Base-by-base conservation (phyloP, 352 stramenopile genomes). In the Thalassiosira livingstoniorum region DNA sequence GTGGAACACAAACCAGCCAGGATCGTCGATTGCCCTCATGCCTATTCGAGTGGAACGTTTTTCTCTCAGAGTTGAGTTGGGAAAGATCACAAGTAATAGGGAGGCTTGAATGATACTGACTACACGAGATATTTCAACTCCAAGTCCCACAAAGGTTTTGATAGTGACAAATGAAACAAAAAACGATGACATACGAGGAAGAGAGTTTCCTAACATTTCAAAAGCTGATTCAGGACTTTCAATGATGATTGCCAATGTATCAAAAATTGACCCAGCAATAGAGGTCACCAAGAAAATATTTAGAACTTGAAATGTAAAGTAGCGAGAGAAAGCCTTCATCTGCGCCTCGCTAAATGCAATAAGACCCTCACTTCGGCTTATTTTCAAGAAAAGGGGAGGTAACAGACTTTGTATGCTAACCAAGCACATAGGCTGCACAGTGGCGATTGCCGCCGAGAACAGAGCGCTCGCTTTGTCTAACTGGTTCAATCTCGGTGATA, bases 201-300 rank as follows among this genome's bases (percentile, higher is more conserved):
- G 66, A 27, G 90, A 92, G 60, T 94, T 91, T 0, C 90, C 90
- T 15, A 95, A 70, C 85, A 94, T 86, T 78, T 92, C 86, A 85
- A 96, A 95, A 31, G 87, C 90, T 27, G 79, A 83, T 72, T 92
- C 88, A 0, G 93, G 93, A 60, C 86, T 93, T 32, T 95, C 89
- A 29, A 95, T 84, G 63, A 96, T 95, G 15, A 89, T 84, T 18
- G 88, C 91, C 74, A 96, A 70, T 13, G 90, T 95, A 77, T 96
- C 92, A 75, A 96, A 93, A 29, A 96, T 87, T 3, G 91, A 92
- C 25, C 91, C 91, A 39, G 91, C 92, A 88, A 96, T 93, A 0
- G 91, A 92, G 10, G 91, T 96, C 0, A 96, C 93, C 65, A 96
- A 92, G 83, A 96, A 95, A 3, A 96, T 87, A 80, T 96, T 96